A percentile compares a stretch with the other conserved stretches of the same genome.
Evolutionary conservation across 2,329 filamentous ascomycete species (phyloP).

Genomic region (Lachnellula hyalina): DNA sequence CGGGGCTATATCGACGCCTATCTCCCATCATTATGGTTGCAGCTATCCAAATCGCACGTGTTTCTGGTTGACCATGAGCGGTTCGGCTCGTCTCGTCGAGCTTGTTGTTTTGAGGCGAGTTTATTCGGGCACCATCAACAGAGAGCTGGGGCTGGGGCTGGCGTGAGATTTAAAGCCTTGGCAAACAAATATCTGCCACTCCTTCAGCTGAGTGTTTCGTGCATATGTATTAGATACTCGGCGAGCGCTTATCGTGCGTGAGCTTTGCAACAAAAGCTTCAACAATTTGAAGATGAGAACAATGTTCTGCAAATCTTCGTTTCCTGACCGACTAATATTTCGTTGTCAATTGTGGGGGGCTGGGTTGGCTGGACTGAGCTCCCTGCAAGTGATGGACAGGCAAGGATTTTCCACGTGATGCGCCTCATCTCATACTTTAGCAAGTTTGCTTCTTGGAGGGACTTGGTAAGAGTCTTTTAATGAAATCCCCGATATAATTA

Average conservation of each 20-base stretch:
- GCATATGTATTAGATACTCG: background rate
- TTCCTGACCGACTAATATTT: background rate
- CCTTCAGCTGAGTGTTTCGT: background rate
- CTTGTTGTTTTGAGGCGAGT: slow-evolving; percentile 29
- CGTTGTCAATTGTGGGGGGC: background rate
- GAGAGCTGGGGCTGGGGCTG: background rate
- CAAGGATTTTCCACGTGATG: background rate
- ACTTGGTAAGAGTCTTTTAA: too few relatives aligned
- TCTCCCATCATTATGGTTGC: slow-evolving; percentile 26
- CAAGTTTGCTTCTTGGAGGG: too few relatives aligned
- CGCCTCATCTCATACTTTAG: background rate
- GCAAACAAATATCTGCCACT: background rate
- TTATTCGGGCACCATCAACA: background rate
- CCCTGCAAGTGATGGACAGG: too few relatives aligned
- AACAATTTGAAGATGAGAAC: background rate
- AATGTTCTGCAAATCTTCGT: background rate
- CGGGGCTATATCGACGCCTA: slow-evolving; percentile 23
- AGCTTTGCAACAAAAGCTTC: background rate
- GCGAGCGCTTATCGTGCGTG: background rate
- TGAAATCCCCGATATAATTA: too few relatives aligned
- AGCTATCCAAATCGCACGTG: slow-evolving; percentile 2
- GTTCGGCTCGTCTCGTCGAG: background rate
- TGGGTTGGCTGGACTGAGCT: background rate
- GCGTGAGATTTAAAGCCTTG: background rate
- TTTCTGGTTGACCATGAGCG: slow-evolving; percentile 4